Percentiles rank a stretch among this genome's conserved stretches.
phyloP scores from a whole-genome alignment of 2,329 filamentous ascomycete genomes.

The Cladophialophora chaetospira region DNA sequence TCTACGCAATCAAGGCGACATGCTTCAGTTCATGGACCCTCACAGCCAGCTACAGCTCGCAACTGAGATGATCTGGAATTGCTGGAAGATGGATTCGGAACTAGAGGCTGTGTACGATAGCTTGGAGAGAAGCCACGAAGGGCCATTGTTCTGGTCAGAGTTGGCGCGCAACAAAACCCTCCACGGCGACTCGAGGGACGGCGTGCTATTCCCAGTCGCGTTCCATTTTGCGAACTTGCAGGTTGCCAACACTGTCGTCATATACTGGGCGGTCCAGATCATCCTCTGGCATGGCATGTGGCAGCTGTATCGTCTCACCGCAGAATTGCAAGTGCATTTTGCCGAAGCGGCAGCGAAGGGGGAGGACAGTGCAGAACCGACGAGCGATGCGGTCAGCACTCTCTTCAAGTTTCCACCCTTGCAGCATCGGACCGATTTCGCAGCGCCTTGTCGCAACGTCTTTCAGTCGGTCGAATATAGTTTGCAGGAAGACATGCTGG shows the following conservation, averaged over 20 bases:
- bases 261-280: slow-evolving; percentile 39
- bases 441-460: slow-evolving; percentile 37
- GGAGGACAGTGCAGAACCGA: background rate
- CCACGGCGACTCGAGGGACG: slow-evolving; percentile 15
- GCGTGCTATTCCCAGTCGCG: slow-evolving; percentile 37
- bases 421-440: slow-evolving; percentile 34
- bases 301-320: slow-evolving; percentile 37
- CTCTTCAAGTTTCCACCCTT: slow-evolving; percentile 33
- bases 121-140: slow-evolving; percentile 29
- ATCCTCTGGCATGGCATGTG: slow-evolving; percentile 41
- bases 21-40: slow-evolving; percentile 26
- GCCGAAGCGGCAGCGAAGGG: background rate
- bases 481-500: slow-evolving; percentile 32
- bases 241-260: slow-evolving; percentile 36
- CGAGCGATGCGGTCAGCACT: slow-evolving; percentile 4
- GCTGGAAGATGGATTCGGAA: slow-evolving; percentile 36
- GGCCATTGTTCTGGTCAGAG: slow-evolving; percentile 38
- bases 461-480: slow-evolving; percentile 42
- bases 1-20: slow-evolving; percentile 31
- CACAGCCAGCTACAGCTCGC: slow-evolving; percentile 22
- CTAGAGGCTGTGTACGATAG: slow-evolving; percentile 35
- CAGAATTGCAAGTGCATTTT: slow-evolving; percentile 16
- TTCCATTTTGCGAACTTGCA: slow-evolving; percentile 37
- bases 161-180: slow-evolving; percentile 25
- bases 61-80: slow-evolving; percentile 31